Evolutionary conservation across 1,139 yeast species (phyloP), one percentile per base, ranked within the genome.

Genomic region (Petasospora rhodanensis): DNA sequence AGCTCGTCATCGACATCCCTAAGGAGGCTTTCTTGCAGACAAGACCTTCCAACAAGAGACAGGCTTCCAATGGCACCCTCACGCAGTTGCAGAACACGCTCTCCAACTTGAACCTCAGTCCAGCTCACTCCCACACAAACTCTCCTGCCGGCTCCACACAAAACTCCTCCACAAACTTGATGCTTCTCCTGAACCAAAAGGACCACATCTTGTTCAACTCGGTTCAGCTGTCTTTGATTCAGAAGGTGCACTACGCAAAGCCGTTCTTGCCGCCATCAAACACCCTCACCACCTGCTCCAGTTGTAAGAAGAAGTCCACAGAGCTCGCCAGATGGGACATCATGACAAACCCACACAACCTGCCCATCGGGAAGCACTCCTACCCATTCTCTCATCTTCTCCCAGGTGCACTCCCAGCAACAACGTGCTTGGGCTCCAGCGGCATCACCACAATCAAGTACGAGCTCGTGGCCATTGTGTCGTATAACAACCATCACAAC

Each of bases 371-470:
- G 1, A 65, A 69, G 15, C 96, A 91, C 51, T 87, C 85, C 2
- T 91, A 85, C 54, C 99, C 98, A 2, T 91, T 93, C 55, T 82
- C 95, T n/a, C 89, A 87, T 56, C 62, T 93, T 26, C 57, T 91
- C 11, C 95, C 96, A 0, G 98, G 99, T 0, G 67, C 82, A n/a
- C 57, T 87, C 20, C 96, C 98, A 0, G 87, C 95, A 1, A 73
- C 95, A 1, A 66, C 84, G 12, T 64, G 72, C 24, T 54, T 82
- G 14, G 84, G 84, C 4, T 64, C 77, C 5, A 64, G 70, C 28
- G 64, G 78, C 4, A 64, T 69, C 26, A 66, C 79, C 0, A 65
- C 70, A 16, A 74, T 93, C 31, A 73, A 72, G 47, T 91, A 93
- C 59, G 85, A 79, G 49, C 62, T 91, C 30, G 65, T 78, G 12